Evolutionary conservation across 768 basidiomycete species (phyloP).

Genomic region (Amanita pseudoporphyria): DNA sequence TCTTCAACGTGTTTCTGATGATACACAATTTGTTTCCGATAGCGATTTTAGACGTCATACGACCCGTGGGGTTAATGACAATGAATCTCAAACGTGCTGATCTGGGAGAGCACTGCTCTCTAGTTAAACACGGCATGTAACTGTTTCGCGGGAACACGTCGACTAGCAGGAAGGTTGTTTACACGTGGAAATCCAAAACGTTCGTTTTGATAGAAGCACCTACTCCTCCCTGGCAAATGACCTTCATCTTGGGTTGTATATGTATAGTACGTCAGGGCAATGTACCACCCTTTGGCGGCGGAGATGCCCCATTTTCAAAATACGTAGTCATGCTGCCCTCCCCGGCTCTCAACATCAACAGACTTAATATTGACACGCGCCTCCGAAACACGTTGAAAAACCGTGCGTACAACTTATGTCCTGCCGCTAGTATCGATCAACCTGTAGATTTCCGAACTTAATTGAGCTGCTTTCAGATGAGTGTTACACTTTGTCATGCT

Average conservation of each 20-base stretch:
- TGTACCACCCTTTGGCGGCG: constrained; percentile 1
- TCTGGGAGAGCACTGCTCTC: background rate
- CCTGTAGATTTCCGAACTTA: background rate
- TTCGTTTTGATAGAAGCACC: background rate
- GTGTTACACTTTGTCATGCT: background rate
- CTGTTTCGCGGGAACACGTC: background rate
- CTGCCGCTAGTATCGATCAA: background rate
- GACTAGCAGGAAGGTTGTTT: background rate
- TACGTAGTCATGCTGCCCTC: background rate
- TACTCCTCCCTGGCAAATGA: background rate
- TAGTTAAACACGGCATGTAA: background rate
- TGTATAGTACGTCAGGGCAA: background rate
- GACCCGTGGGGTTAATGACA: background rate
- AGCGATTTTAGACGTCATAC: background rate
- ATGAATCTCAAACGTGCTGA: background rate
- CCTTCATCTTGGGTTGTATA: background rate
- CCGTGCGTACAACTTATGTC: background rate
- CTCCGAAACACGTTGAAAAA: constrained; percentile 3
- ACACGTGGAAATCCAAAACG: background rate
- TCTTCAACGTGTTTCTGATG: constrained; percentile 6
- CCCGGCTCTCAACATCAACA: background rate
- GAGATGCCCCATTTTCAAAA: background rate
- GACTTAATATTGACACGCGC: constrained; percentile 1
- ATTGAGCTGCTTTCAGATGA: background rate
- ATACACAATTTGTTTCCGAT: background rate